Base-by-base conservation (phyloP, 352 stramenopile species). In the Globisporangium spinosum region DNA sequence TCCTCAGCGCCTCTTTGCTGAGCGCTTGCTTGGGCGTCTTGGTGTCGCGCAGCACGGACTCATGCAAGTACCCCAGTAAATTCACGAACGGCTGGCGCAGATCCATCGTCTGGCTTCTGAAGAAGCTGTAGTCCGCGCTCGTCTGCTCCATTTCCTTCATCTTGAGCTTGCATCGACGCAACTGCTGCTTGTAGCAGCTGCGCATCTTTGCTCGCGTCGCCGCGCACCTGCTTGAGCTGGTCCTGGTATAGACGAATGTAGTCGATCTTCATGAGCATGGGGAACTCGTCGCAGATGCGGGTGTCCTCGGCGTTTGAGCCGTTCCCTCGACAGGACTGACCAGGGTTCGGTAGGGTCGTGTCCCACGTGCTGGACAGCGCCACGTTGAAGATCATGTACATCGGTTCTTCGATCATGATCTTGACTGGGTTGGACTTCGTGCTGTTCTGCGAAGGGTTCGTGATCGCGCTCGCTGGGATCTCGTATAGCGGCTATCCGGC, bases 321-420 rank as follows among this genome's bases (percentile, higher is more conserved):
- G 38, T 90, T n/a, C 80, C 83, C 82, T 17, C 83, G 83, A 45
- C 83, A 93, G 29, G 70, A 57, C 0, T 63, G 74, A 2, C 79
- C 76, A 5, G 75, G 59, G 59, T 91, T 90, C 0, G 81, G 79
- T 1, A 83, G 85, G 2, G 67, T 83, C 2, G 78, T 69, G 62
- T 80, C 92, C 95, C 95, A 98, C 25, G 91, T 85, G 15, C 77
- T 84, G 7, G 90, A 97, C 20, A 98, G 75, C 3, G 94, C 94
- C 9, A 97, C 96, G 78, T 98, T 98, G 56, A 98, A 79, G 49
- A 98, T 87, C 25, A 98, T 60, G 69, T 97, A 98, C 80, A 96
- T 97, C 6, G 95, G 95, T 72, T 98, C 95, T 57, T 93, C 82
- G 12, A 92, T 59, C 82, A 89, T 88, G 23, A 89, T 65, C 58